phyloP scores from a whole-genome alignment of 768 basidiomycete genomes.

The Suillus subaureus region DNA sequence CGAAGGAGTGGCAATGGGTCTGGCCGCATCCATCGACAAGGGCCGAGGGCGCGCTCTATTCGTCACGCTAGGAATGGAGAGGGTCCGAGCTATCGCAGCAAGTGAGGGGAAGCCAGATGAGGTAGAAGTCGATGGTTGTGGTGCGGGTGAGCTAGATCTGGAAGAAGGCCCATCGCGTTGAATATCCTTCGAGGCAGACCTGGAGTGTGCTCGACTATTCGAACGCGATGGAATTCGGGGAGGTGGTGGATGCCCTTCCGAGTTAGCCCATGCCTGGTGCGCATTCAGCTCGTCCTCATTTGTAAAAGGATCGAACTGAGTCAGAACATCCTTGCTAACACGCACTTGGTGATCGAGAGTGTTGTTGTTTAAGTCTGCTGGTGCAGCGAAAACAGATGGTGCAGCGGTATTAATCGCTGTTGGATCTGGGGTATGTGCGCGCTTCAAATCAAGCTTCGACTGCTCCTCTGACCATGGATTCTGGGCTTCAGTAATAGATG shows the following conservation, averaged over 20 bases:
- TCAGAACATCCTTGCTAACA: conserved; percentile 45
- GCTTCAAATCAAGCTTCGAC: conserved; percentile 14
- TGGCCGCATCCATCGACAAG: conserved; percentile 61
- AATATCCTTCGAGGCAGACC: conserved; percentile 14
- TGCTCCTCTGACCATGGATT: conserved; percentile 26
- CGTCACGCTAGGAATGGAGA: conserved; percentile 52
- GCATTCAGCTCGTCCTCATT: conserved; percentile 60
- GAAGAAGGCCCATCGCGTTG: conserved; percentile 10
- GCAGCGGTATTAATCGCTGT: conserved; percentile 43
- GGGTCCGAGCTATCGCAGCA: conserved; percentile 65
- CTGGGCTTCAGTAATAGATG: conserved; percentile 2
- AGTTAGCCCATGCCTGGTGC: conserved; percentile 62
- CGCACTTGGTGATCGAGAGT: conserved; percentile 17
- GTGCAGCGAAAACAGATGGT: conserved; percentile 35
- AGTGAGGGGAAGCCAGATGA: conserved; percentile 59
- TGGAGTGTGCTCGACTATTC: conserved; percentile 11
- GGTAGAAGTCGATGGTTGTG: conserved; percentile 16
- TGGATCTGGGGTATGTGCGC: conserved; percentile 43
- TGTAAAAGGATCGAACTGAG: conserved; percentile 70
- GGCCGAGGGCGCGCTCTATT: conserved; percentile 50
- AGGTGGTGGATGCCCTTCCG: conserved; percentile 64
- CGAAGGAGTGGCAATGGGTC: conserved; percentile 59
- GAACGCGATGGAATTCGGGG: conserved; percentile 32
- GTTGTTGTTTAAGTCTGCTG: conserved; percentile 5
- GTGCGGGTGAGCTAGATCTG: conserved; percentile 28